Evolutionary conservation across 1,139 yeast species (phyloP).

Genomic region (Magnusiomyces ingens): DNA sequence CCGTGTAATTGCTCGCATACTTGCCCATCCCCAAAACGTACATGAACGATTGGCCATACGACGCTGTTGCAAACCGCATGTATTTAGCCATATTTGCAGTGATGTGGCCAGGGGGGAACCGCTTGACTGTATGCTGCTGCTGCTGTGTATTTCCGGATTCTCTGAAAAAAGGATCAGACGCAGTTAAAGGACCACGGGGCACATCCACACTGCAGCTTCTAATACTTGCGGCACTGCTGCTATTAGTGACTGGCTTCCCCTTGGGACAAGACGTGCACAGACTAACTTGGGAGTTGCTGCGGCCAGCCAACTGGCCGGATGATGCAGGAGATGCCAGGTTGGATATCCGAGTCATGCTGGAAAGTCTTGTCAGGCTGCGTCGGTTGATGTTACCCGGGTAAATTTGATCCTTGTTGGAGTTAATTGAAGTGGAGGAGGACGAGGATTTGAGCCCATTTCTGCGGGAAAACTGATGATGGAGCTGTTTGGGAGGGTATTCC

Average conservation of each 20-base stretch:
- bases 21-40: conserved; percentile 30
- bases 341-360: background rate
- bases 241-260: background rate
- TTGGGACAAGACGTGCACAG: too few relatives aligned
- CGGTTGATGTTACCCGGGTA: conserved; percentile 7
- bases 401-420: background rate
- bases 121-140: background rate
- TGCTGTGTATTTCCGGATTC: background rate
- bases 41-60: conserved; percentile 35
- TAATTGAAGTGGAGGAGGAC: background rate
- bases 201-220: background rate
- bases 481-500: background rate
- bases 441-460: too few relatives aligned
- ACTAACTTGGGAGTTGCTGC: too few relatives aligned
- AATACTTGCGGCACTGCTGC: background rate
- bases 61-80: conserved; percentile 32
- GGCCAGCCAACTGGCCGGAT: too few relatives aligned
- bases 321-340: too few relatives aligned
- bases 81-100: conserved; percentile 30
- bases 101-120: conserved; percentile 27
- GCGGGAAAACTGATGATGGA: too few relatives aligned
- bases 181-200: too few relatives aligned
- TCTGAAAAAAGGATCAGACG: too few relatives aligned
- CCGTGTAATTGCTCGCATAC: conserved; percentile 20
- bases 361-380: conserved; percentile 1